Base-by-base conservation (phyloP, 192 early-diverging fungal species). In the Spizellomyces punctatus region DNA sequence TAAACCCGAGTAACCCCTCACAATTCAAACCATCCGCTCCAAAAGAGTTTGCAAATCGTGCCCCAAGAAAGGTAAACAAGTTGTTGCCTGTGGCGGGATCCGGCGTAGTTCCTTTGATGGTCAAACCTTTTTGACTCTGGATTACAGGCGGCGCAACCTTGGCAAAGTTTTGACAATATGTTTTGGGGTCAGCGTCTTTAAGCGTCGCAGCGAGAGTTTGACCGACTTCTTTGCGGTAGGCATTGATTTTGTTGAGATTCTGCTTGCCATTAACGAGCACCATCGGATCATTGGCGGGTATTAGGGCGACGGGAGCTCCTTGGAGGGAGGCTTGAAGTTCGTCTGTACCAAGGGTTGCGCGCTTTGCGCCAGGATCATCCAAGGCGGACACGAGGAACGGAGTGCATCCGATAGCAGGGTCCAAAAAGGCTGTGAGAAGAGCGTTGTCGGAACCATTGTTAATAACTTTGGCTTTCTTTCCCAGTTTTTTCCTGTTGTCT, bases 361-460 rank as follows among this genome's bases (percentile, higher is more conserved):
- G 72, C 36, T 49, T 45, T 9, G 68, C 50, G 22, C 68, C 56
- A 9, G 76, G 76, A 43, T 79, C 77, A 27, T 79, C 77, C 16
- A 81, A 63, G 54, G 75, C 70, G n/a, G 74, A 63, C 0, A 77
- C 74, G 12, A 72, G 57, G 52, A 76, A 77, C 14, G 77, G 47
- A 22, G 69, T 68, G 65, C 80, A 81, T 43, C 77, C 77, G 41
- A 81, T 58, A 10, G 74, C 77, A 43, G 74, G 63, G 41, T 71
- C 47, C 47, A 81, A 62, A 16, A 79, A 47, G 5, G 62, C 66
- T 44, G 66, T 73, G n/a, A 81, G 61, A 41, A 81, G 75, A 10
- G 66, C 63, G 71, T 81, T 81, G 58, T 81, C 80, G 56, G 58
- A 64, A 10, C 80, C 80, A 60, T 81, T 81, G 14, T 69, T 79